Base-by-base conservation (phyloP, 352 stramenopile species). In the Phytophthora crassamura region DNA sequence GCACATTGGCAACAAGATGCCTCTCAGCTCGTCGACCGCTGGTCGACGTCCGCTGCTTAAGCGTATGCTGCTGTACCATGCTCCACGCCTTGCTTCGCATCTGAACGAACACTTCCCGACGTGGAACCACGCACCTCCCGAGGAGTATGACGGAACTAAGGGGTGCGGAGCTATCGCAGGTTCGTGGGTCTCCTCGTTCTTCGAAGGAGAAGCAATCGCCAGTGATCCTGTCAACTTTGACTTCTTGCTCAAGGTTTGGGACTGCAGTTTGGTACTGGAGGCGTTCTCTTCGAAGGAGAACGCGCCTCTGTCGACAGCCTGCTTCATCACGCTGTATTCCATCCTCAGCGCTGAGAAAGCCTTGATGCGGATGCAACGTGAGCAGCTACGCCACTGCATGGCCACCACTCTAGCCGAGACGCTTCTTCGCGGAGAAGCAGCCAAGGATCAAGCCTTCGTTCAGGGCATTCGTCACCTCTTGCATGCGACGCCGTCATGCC, bases 381-480 rank as follows among this genome's bases (percentile, higher is more conserved):
- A 92, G 18, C 78, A 93, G 34, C 59, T 95, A 36, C 82, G 74
- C 18, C 74, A 87, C 48, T 91, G 84, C n/a, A 89, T 94, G 78
- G 63, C 62, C 0, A 57, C 84, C 47, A 85, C 82, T 7, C 60
- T 95, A 4, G 36, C 80, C 3, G 80, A 92, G 4, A 70, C 71
- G 22, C 59, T 94, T 25, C 62, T 76, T 28, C 63, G 74, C 39
- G 56, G 57, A 48, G 56, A 72, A 4, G 41, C 42, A 15, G 51
- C 43, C 3, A 74, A 71, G 14, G 58, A 53, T 10, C 62, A 72
- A 8, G 65, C 59, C 5, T 72, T 95, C 10, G 36, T 82, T 6
- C 38, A 62, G 3, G 72, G 74, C 1, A 60, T 95, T 32, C 75
- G 78, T 5, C 59, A 71, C 5, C 65, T 95, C 10, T 76, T 95